Evolutionary conservation across 2,329 filamentous ascomycete species (phyloP).

Genomic region (Cercospora sojina): DNA sequence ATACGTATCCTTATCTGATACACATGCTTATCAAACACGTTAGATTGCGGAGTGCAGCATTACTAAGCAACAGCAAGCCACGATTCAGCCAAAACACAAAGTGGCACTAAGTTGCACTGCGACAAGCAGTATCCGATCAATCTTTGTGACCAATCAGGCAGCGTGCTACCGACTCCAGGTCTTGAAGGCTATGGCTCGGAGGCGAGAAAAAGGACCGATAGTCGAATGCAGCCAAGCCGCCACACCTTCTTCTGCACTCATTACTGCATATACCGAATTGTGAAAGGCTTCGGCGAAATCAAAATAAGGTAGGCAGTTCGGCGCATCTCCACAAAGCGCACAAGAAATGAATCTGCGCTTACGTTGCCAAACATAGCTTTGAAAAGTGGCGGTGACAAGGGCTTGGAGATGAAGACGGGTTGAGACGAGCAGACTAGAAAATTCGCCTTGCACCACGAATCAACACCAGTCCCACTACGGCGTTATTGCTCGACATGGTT

Average conservation of each 20-base stretch:
- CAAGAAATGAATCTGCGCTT: neutral
- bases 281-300: neutral
- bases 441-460: neutral
- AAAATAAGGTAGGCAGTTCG: neutral
- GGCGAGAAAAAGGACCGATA: neutral
- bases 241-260: neutral
- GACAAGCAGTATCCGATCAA: neutral
- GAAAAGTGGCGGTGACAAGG: neutral
- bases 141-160: neutral
- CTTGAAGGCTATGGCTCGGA: neutral
- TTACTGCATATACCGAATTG: neutral
- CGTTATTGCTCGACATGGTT: neutral
- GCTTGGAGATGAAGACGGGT: neutral
- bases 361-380: neutral
- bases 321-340: neutral
- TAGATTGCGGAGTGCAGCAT: constrained; percentile 4
- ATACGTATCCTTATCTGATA: too few relatives aligned
- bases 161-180: neutral
- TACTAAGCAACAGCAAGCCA: neutral
- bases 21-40: too few relatives aligned
- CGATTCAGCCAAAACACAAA: neutral
- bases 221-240: neutral
- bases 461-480: neutral
- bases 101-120: neutral
- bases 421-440: neutral